phyloP scores from a whole-genome alignment of 2,329 filamentous ascomycete species.

The Myotisia sp. region DNA sequence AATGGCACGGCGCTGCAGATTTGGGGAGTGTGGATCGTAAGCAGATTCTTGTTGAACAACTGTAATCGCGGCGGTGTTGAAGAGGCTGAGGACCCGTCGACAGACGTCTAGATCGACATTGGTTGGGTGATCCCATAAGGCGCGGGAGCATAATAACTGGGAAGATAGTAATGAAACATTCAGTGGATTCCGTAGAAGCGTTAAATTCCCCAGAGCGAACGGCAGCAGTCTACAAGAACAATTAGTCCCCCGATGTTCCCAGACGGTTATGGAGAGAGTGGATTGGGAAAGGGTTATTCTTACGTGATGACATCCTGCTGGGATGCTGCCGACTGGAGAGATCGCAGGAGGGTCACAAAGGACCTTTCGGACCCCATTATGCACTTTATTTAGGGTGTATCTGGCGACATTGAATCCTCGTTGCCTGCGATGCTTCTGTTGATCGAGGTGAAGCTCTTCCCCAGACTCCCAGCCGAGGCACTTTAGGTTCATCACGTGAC shows the following conservation, averaged over 20 bases:
- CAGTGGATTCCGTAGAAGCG: slow-evolving; percentile 44
- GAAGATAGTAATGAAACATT: slow-evolving; percentile 48
- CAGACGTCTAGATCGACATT: slow-evolving; percentile 41
- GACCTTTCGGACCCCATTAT: slow-evolving; percentile 44
- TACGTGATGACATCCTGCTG: slow-evolving; percentile 48
- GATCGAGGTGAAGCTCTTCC: background rate
- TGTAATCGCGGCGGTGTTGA: slow-evolving; percentile 45
- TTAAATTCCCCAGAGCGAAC: slow-evolving; percentile 33
- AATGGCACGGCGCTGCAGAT: slow-evolving; percentile 37
- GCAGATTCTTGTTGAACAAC: slow-evolving; percentile 35
- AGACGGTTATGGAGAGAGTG: slow-evolving; percentile 13
- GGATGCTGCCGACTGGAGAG: slow-evolving; percentile 44
- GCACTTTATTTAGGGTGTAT: background rate
- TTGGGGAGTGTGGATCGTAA: slow-evolving; percentile 22
- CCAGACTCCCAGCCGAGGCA: slow-evolving; percentile 2
- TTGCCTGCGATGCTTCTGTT: background rate
- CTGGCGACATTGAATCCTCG: no score
- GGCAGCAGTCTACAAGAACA: slow-evolving; percentile 37
- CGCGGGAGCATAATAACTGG: slow-evolving; percentile 44
- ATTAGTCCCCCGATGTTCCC: slow-evolving; percentile 10
- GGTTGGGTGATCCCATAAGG: slow-evolving; percentile 43
- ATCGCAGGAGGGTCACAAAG: slow-evolving; percentile 44
- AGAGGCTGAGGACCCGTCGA: slow-evolving; percentile 45
- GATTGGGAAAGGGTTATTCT: slow-evolving; percentile 10
- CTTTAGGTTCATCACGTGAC: slow-evolving; percentile 1